Evolutionary conservation across 2,329 filamentous ascomycete genomes (phyloP), one percentile per base, ranked within the genome.

Genomic region (Stemphylium vesicarium): DNA sequence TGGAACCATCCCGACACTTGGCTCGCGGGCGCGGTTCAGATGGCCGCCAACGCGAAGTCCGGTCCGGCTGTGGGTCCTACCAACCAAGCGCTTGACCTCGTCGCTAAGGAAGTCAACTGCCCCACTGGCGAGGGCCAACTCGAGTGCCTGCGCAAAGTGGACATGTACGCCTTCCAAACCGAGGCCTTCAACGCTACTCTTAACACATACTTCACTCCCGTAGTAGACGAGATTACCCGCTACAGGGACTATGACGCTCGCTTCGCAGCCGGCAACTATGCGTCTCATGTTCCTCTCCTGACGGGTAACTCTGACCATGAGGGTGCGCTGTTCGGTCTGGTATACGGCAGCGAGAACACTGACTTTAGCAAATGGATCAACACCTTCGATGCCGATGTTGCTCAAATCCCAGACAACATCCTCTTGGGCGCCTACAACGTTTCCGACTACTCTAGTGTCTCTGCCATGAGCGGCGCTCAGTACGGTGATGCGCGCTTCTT

Each of bases 401-500:
- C 71, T 2, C 70, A 77, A 33, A 73, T 79, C 10, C 72, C 75
- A 4, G 70, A 76, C 15, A 50, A 67, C 1, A 50, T 65, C 4
- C 63, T 79, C 4, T 52, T 75, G 24, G 60, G 49, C 1, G 70
- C 73, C 9, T 79, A 79, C 62, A 70, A 73, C 16, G 56, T 64
- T 2, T 63, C 73, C 1, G 74, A 79, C 51, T 80, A 65, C 15
- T 41, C 41, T n/a, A 73, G 64, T 39, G 76, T 76, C 15, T 74
- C 78, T 3, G 70, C 75, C 10, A 75, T 76, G 57, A 79, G 77
- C 53, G 79, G 79, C 13, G 65, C 68, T 0, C 78, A 80, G 64
- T 70, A 70, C 38, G 79, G 78, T 24, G 79, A 81, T 15, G 79
- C 77, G 4, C 78, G 78, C 10, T 81, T 81, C 69, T 75, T 79